Base-by-base conservation (phyloP, 2,329 filamentous ascomycete species). In the Parasarocladium wereldwijsianum region DNA sequence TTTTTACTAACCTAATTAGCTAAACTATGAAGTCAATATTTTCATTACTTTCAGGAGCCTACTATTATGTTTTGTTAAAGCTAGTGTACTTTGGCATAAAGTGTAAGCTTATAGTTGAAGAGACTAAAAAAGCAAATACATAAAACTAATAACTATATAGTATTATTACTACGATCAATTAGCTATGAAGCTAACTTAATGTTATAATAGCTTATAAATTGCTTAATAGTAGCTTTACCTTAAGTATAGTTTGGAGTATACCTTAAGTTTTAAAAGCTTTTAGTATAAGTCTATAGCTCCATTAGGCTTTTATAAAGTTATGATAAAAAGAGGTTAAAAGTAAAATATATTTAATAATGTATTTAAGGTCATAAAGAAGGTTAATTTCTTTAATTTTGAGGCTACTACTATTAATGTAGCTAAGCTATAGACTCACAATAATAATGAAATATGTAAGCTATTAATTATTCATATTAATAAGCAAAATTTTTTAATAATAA, bases 401-500 rank as follows among this genome's bases (percentile, higher is more conserved):
- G 10, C n/a, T 14, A 7, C 16, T 13, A 10, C 16, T 10, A 15
- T 26, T 16, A 26, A 16, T 26, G 12, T 33, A 20, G 6, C 22
- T 17, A 17, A 33, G 18, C 4, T 18, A 28, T 32, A 15, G 26
- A 16, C 21, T 28, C 37, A 27, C 26, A 17, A 35, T 28, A 21
- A 28, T 27, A 33, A 34, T n/a, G n/a, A n/a, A n/a, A n/a, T n/a
- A n/a, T n/a, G n/a, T n/a, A n/a, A n/a, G n/a, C n/a, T n/a, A n/a
- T n/a, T n/a, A n/a, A n/a, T n/a, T n/a, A n/a, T n/a, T n/a, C n/a
- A n/a, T n/a, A n/a, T n/a, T n/a, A n/a, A n/a, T n/a, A n/a, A n/a
- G n/a, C 31, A 24, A 23, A 38, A 38, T n/a, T n/a, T n/a, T n/a
- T n/a, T 33, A n/a, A 38, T 37, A 27, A 34, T 40, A 24, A 39